Evolutionary conservation across 352 stramenopile genomes (phyloP), one percentile per base, ranked within the genome.

Genomic region (Aphanomyces stellatus): DNA sequence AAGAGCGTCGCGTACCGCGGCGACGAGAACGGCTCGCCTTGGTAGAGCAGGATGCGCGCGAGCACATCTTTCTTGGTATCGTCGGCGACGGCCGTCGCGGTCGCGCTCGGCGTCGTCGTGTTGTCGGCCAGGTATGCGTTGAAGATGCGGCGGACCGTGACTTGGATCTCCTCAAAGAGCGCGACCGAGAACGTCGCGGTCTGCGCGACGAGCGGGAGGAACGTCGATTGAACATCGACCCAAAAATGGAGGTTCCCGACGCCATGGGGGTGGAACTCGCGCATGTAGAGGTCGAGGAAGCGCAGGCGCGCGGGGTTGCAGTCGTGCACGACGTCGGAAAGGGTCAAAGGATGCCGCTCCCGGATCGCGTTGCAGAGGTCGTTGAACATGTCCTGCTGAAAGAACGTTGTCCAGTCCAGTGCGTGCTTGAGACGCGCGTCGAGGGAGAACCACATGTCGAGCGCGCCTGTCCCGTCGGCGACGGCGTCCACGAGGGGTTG

Each of bases 1-100:
- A 89, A 91, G 42, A 91, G 71, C 41, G 68, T 81, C 4, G 81
- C 83, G 34, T 90, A 91, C 24, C 81, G 70, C 3, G 80, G 77
- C 2, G 83, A 80, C 1, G 83, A 88, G 62, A 91, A 91, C 17
- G 83, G 78, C 60, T 91, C 83, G 30, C 80, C 79, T 65, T 91
- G 83, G 27, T 90, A 73, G 59, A 76, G 71, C 71, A 91, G 76
- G 48, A 91, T 88, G 51, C 75, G 72, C 59, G 87, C 76, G 62
- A 91, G 68, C 25, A 79, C 87, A 25, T 78, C 81, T 24, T 77
- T 86, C 37, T 81, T 75, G 40, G 88, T 70, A 13, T 72, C 62
- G 34, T 87, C 81, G 5, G 80, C 71, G 17, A 91, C 65, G 22
- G 74, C 41, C 10, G 70, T 77, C 10, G 80, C 81, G 7, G 49